A percentile compares a stretch with the other conserved stretches of the same genome.
phyloP scores from a whole-genome alignment of 352 stramenopile genomes.

The Achlya hypogyna region DNA sequence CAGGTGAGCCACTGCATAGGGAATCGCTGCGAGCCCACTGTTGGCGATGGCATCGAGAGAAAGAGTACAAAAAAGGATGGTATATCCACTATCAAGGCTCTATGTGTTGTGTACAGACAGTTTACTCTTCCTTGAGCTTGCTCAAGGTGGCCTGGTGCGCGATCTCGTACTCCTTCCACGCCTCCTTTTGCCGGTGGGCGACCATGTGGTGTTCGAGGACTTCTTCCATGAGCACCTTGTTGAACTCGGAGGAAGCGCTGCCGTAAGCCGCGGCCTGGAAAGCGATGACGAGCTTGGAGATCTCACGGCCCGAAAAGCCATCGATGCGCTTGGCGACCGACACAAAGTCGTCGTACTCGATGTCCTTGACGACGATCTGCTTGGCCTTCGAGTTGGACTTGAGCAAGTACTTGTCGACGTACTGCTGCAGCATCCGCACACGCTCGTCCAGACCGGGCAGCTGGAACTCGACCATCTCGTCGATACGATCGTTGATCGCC shows the following conservation, averaged over 20 bases:
- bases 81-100: neutral
- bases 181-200: constrained; percentile 89
- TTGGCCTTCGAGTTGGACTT: constrained; percentile 82
- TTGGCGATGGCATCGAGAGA: too few species aligned
- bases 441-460: constrained; percentile 92
- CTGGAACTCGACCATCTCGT: constrained; percentile 98
- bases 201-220: constrained; percentile 91
- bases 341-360: constrained; percentile 90
- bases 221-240: constrained; percentile 89
- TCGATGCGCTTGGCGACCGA: constrained; percentile 88
- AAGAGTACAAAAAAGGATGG: too few species aligned
- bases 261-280: constrained; percentile 98
- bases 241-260: constrained; percentile 88
- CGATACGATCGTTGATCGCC: constrained; percentile 98
- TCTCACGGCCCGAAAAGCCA: constrained; percentile 97
- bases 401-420: constrained; percentile 97
- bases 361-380: constrained; percentile 86
- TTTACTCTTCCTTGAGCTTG: constrained; percentile 9
- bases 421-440: constrained; percentile 95
- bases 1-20: too few species aligned
- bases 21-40: too few species aligned
- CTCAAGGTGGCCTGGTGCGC: neutral
- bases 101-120: neutral
- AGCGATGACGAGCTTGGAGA: constrained; percentile 98
- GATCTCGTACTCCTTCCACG: constrained; percentile 78